Conservation (phyloP, 257 asterid genomes). For the Nicotiana sylvestris region DNA sequence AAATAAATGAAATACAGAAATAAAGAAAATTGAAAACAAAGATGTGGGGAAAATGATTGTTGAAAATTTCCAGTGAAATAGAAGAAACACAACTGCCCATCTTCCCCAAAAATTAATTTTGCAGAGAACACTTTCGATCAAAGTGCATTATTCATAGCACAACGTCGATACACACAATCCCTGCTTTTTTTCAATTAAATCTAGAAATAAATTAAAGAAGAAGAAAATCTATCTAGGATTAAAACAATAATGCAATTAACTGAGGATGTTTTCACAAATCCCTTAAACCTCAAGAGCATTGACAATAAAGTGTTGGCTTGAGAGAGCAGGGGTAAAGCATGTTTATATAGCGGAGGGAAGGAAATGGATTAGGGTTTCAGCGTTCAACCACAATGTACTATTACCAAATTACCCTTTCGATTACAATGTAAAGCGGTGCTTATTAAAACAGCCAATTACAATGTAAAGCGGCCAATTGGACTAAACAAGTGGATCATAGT, state of each 20-base stretch:
- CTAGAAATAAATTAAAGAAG: not conserved
- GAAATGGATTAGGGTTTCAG: not conserved
- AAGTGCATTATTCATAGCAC: conserved; percentile 38
- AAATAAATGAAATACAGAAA: too few relatives aligned
- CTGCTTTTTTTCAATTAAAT: conserved; percentile 22
- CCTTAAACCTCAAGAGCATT: not conserved
- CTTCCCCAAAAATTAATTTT: conserved; percentile 30
- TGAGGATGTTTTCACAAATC: not conserved
- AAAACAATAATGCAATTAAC: not conserved
- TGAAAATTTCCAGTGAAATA: conserved; percentile 35
- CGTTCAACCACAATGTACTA: not conserved
- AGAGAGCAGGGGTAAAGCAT: not conserved
- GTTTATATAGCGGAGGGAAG: not conserved
- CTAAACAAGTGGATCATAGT: too few relatives aligned
- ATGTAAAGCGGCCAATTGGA: too few relatives aligned
- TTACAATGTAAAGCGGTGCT: not conserved
- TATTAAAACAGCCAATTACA: too few relatives aligned
- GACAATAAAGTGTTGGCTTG: not conserved
- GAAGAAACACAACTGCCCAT: conserved; percentile 59
- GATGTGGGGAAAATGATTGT: conserved; percentile 54
- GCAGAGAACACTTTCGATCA: conserved; percentile 56
- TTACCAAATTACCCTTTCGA: not conserved
- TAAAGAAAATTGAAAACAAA: not conserved
- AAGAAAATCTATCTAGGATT: not conserved
- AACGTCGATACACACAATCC: conserved; percentile 45